Base-by-base conservation (phyloP, 257 asterid species). In the Ocimum tenuiflorum region DNA sequence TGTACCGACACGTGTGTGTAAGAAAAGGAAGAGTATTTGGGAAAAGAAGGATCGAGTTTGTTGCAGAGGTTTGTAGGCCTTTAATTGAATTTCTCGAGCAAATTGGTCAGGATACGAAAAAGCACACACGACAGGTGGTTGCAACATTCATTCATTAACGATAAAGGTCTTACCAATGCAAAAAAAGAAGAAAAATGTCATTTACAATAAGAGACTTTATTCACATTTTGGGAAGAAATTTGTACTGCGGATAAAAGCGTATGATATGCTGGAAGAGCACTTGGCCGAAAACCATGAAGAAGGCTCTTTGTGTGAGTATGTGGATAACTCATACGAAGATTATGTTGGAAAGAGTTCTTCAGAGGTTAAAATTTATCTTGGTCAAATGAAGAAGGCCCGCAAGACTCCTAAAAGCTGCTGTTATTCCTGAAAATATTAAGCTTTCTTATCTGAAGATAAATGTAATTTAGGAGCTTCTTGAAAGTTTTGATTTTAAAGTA, bases 1-100 rank as follows among this genome's bases (percentile, higher is more conserved):
- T 82, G 81, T 38, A 22, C 78, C 54, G 61, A 56, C 73, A 3
- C 19, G n/a, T 54, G 49, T 69, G 62, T 71, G 79, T 49, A 55
- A 48, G 67, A 87, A 82, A 80, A 86, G 89, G 75, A 92, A 83
- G 78, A 83, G 80, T 73, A 72, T 67, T 70, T 20, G 77, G 73
- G 60, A 71, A 68, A 36, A 86, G 77, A 60, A 84, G 53, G 74
- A 33, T 84, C 20, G 88, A 87, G 82, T 92, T 81, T 65, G 42
- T 77, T 69, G 84, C 87, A 38, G 89, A 97, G 99, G 96, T 85
- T 10, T 92, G 97, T 41, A 84, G 66, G 77, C 90, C 84, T 22
- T 79, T 92, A 14, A 73, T 87, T 64, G 95, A 89, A 71, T 92
- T 92, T 81, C 95, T 92, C 53, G 83, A 79, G 42, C 82, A 86